Base-by-base conservation (phyloP, 129 eudicot species). In the Mikania micrantha region DNA sequence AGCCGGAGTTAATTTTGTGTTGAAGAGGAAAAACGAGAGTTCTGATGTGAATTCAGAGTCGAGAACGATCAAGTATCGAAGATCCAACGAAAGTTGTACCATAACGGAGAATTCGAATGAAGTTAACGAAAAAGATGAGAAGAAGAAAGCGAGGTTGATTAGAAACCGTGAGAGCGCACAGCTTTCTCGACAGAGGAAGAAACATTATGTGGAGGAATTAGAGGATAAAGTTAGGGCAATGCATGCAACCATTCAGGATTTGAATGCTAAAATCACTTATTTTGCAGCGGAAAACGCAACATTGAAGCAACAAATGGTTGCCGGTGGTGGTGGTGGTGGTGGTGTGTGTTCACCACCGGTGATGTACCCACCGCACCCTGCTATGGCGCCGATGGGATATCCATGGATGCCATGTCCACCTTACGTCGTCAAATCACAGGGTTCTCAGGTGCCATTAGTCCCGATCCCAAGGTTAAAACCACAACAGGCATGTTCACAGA, bases 161-260 rank as follows among this genome's bases (percentile, higher is more conserved):
- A 84, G 96, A 67, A 93, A 93, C 74, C 78, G 99, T 0, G 99
- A 93, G 69, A 89, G 96, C 69, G 99, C 99, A 0, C 99, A 93
- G 45, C 85, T 93, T 15, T 89, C 95, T 2, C 78, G 99, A 56
- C 99, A 93, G 67, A 93, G 95, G 78, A 93, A 93, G 76, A 93
- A 93, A 79, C 90, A 89, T 54, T 87, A 93, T 60, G 90, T 93
- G 4, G 99, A 88, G 76, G 99, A 93, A 42, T 82, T 93, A 28
- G 99, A 93, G 84, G 99, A 86, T 81, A 93, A 93, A 78, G 93
- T 93, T 13, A 86, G 84, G 52, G 34, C 74, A 9, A 93, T 93
- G 99, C 85, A 83, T 45, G 77, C 99, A 1, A 93, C 93, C 0
- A 89, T 93, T 53, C 91, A 87, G 36, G 96, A 93, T 66, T 73